These are phyloP conservation scores for Coemansia sp. DNA, from an alignment of 371 early-diverging fungal genomes.

Conservation along the genomic window DNA sequence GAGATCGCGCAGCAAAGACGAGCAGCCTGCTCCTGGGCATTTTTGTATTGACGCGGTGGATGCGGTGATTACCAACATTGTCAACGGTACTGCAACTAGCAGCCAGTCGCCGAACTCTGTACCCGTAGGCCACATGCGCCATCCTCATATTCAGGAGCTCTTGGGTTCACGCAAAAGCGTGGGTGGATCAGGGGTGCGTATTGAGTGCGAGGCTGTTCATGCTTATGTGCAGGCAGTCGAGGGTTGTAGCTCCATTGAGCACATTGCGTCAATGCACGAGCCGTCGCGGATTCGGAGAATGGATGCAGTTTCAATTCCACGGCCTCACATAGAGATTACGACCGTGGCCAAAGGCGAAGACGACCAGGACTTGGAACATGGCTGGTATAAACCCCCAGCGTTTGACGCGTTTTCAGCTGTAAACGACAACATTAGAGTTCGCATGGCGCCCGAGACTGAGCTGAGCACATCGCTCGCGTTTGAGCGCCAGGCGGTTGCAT, in stretches of 20 bases:
- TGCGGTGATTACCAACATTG: conserved; percentile 48
- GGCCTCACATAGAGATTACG: conserved; percentile 50
- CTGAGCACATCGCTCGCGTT: conserved; percentile 44
- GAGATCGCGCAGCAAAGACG: conserved; percentile 14
- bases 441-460: conserved; percentile 49
- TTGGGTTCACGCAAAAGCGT: conserved; percentile 49
- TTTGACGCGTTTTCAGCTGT: conserved; percentile 48
- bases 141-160: conserved; percentile 50
- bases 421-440: conserved; percentile 45
- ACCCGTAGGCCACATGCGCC: conserved; percentile 48
- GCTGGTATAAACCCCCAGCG: conserved; percentile 39
- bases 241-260: conserved; percentile 25
- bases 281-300: conserved; percentile 7
- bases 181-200: conserved; percentile 42
- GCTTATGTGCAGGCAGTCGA: conserved; percentile 38
- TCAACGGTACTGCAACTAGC: conserved; percentile 51
- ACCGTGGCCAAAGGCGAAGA: conserved; percentile 20
- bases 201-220: conserved; percentile 42
- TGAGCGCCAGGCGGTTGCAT: conserved; percentile 41
- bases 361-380: not conserved
- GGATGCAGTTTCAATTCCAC: conserved; percentile 26
- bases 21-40: conserved; percentile 33
- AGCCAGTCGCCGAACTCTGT: conserved; percentile 33
- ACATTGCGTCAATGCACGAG: conserved; percentile 41
- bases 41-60: conserved; percentile 47